A percentile compares a stretch with the other conserved stretches of the same genome.
Conservation (phyloP, 2,329 filamentous ascomycete species). For the Colletotrichum nymphaeae region DNA sequence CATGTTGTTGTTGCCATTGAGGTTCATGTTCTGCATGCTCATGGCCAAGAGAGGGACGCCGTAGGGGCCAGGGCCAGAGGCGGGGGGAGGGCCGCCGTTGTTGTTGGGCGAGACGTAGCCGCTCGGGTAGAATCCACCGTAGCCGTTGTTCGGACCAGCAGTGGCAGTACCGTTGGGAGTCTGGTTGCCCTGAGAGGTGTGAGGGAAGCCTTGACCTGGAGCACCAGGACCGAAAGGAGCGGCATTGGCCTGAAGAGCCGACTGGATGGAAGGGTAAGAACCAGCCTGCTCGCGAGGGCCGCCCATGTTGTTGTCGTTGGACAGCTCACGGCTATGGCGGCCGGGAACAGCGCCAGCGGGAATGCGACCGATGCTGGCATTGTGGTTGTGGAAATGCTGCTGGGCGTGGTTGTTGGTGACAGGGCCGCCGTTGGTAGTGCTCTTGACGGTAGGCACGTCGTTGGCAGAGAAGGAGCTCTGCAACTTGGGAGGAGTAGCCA, state of each 20-base stretch:
- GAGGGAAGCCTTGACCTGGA: slow-evolving; percentile 42
- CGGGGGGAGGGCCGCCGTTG: slow-evolving; percentile 21
- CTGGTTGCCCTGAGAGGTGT: slow-evolving; percentile 41
- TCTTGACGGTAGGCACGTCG: slow-evolving; percentile 89
- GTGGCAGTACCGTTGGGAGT: slow-evolving; percentile 14
- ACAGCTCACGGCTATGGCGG: slow-evolving; percentile 80
- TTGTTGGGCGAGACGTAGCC: slow-evolving; percentile 25
- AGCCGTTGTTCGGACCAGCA: slow-evolving; percentile 21
- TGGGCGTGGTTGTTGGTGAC: slow-evolving; percentile 68
- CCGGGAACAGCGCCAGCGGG: slow-evolving; percentile 73
- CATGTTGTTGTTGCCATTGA: slow-evolving; percentile 53
- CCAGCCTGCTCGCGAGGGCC: slow-evolving; percentile 56
- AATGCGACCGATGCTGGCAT: slow-evolving; percentile 84
- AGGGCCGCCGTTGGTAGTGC: slow-evolving; percentile 52
- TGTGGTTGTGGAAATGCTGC: slow-evolving; percentile 80
- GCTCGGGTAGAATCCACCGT: slow-evolving; percentile 29
- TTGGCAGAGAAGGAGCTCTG: slow-evolving; percentile 92
- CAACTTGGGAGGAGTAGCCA: slow-evolving; percentile 77
- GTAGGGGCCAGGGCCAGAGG: slow-evolving; percentile 40
- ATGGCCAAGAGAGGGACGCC: slow-evolving; percentile 72
- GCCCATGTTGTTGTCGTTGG: slow-evolving; percentile 57
- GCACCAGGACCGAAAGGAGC: slow-evolving; percentile 79
- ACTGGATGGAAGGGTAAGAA: slow-evolving; percentile 72
- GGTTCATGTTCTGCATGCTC: slow-evolving; percentile 74
- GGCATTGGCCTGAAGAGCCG: slow-evolving; percentile 83